phyloP scores from a whole-genome alignment of 805 yeast species.

The Candida sonorensis region DNA sequence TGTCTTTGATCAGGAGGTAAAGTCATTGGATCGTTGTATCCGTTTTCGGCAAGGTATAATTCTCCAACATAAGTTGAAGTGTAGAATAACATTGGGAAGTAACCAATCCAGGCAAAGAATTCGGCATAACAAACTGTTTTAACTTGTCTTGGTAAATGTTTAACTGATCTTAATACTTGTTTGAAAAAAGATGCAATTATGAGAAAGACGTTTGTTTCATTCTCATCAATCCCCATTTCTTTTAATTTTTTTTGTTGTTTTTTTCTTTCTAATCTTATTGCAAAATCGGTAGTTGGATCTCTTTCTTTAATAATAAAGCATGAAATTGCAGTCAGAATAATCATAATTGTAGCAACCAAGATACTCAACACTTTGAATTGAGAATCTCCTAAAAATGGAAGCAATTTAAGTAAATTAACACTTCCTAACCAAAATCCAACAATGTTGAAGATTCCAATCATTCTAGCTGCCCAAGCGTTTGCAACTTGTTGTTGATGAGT shows the following conservation, averaged over 20 bases:
- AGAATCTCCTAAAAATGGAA: slow-evolving; percentile 37
- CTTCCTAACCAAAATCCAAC: slow-evolving; percentile 50
- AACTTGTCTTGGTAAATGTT: slow-evolving; percentile 42
- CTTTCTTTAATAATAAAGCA: slow-evolving; percentile 40
- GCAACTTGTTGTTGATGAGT: slow-evolving; percentile 50
- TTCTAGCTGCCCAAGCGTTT: slow-evolving; percentile 61
- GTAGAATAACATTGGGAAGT: slow-evolving; percentile 59
- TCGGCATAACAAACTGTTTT: slow-evolving; percentile 47
- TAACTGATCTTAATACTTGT: slow-evolving; percentile 31
- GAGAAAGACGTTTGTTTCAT: slow-evolving; percentile 10
- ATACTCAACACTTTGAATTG: slow-evolving; percentile 47
- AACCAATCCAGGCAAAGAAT: slow-evolving; percentile 63
- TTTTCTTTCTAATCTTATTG: slow-evolving; percentile 32
- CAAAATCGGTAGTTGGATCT: slow-evolving; percentile 37
- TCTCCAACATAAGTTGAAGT: slow-evolving; percentile 63
- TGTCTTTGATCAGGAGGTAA: slow-evolving; percentile 32
- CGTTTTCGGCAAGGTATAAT: slow-evolving; percentile 37
- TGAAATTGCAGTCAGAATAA: slow-evolving; percentile 32
- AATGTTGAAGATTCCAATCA: slow-evolving; percentile 56
- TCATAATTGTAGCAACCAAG: slow-evolving; percentile 35
- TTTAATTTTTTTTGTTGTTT: slow-evolving; percentile 26
- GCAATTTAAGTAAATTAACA: slow-evolving; percentile 31
- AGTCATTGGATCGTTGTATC: slow-evolving; percentile 31
- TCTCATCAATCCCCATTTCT: slow-evolving; percentile 30
- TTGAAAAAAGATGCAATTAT: slow-evolving; percentile 20